Evolutionary conservation across 768 basidiomycete species (phyloP).

Genomic region (Cystobasidium onofrii): DNA sequence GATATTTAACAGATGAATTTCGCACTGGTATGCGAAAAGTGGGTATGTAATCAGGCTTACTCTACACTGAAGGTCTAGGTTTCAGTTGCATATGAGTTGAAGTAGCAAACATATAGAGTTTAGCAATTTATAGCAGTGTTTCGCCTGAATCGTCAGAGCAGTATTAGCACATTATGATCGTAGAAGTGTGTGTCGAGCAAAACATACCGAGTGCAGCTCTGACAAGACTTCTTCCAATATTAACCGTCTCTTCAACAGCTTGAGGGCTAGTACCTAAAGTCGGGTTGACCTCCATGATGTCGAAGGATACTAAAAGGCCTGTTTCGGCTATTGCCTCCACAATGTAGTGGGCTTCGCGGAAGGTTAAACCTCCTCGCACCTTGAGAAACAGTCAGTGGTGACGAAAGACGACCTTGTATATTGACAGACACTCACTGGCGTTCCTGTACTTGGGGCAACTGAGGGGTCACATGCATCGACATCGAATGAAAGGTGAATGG

Average conservation of each 20-base stretch:
- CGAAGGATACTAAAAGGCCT: slow-evolving; percentile 78
- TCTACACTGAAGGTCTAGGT: neutral
- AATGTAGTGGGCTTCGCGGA: slow-evolving; percentile 97
- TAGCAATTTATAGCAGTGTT: slow-evolving; percentile 39
- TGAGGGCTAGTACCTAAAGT: slow-evolving; percentile 61
- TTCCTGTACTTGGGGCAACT: slow-evolving; percentile 92
- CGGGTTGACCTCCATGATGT: slow-evolving; percentile 99
- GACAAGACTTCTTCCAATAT: slow-evolving; percentile 77
- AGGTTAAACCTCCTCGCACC: slow-evolving; percentile 91
- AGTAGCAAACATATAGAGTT: neutral
- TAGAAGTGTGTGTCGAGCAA: neutral
- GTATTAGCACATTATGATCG: neutral
- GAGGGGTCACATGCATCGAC: slow-evolving; percentile 65
- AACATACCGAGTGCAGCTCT: slow-evolving; percentile 68
- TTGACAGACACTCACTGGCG: slow-evolving; percentile 42
- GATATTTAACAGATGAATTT: neutral
- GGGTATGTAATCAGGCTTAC: neutral
- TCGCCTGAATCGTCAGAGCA: slow-evolving; percentile 35
- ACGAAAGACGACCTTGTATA: neutral
- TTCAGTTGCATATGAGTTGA: neutral
- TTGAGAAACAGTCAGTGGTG: slow-evolving; percentile 31
- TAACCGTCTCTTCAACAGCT: slow-evolving; percentile 76
- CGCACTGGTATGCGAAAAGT: neutral
- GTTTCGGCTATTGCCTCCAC: slow-evolving; percentile 89
- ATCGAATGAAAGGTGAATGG: slow-evolving; percentile 94